Evolutionary conservation across 805 yeast genomes (phyloP).

Genomic region (Tanozyma kutaoensis): DNA sequence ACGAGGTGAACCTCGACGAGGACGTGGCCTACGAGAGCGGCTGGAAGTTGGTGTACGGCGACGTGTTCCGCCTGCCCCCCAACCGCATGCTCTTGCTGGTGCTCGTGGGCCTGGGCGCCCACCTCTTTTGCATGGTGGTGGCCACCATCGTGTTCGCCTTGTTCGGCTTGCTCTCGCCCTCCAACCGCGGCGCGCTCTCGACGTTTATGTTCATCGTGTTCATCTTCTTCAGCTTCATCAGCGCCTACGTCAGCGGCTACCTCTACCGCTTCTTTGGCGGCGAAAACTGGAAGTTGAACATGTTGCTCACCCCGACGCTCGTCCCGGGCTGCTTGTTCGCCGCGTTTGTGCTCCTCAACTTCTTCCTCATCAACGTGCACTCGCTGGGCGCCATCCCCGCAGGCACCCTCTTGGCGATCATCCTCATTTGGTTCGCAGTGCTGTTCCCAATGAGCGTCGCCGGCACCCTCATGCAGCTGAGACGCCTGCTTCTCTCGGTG

Average conservation of each 20-base stretch:
- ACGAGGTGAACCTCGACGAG: constrained; percentile 77
- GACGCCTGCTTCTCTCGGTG: constrained; percentile 38
- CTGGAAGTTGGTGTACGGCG: constrained; percentile 94
- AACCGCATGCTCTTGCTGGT: constrained; percentile 62
- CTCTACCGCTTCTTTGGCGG: constrained; percentile 87
- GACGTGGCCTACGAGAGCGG: constrained; percentile 89
- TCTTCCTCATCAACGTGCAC: constrained; percentile 61
- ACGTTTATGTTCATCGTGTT: constrained; percentile 82
- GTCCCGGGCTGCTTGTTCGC: constrained; percentile 73
- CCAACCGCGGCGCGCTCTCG: constrained; percentile 85
- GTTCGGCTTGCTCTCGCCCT: constrained; percentile 82
- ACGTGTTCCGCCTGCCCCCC: constrained; percentile 78
- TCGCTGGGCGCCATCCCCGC: constrained; percentile 94
- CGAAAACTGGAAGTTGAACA: constrained; percentile 76
- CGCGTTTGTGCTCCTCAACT: constrained; percentile 58
- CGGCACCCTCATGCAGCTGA: constrained; percentile 75
- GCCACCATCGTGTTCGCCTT: constrained; percentile 72
- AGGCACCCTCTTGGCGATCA: constrained; percentile 75
- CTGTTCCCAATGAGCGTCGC: constrained; percentile 74
- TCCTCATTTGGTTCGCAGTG: constrained; percentile 73
- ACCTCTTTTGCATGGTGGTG: constrained; percentile 63
- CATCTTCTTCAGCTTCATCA: constrained; percentile 68
- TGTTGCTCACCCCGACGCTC: constrained; percentile 67
- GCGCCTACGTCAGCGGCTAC: constrained; percentile 80
- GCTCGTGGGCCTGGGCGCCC: constrained; percentile 79